A percentile compares a stretch with the other conserved stretches of the same genome.
phyloP scores from a whole-genome alignment of 2,329 filamentous ascomycete genomes.

The Mycogone perniciosa region DNA sequence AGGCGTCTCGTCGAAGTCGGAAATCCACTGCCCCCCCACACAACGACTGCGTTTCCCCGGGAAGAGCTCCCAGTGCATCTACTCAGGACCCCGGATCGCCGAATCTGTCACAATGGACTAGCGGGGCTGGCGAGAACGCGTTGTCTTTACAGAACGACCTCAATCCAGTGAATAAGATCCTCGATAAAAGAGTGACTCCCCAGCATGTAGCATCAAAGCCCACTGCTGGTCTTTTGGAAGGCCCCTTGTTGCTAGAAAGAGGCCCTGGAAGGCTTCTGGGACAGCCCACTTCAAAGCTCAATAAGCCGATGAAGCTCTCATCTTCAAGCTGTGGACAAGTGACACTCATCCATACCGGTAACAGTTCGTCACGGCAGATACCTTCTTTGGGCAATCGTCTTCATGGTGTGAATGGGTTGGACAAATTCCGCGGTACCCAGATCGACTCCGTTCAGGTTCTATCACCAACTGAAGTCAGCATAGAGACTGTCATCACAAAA shows the following conservation, averaged over 20 bases:
- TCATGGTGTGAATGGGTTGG: not conserved
- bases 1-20: constrained; percentile 15
- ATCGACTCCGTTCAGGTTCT: not conserved
- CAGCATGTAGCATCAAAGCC: too few relatives aligned
- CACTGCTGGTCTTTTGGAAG: not conserved
- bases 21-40: constrained; percentile 7
- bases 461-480: not conserved
- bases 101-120: not conserved
- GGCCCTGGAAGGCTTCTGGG: not conserved
- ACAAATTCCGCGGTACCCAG: not conserved
- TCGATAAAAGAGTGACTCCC: too few relatives aligned
- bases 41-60: not conserved
- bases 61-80: not conserved
- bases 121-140: not conserved
- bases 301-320: not conserved
- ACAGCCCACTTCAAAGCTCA: not conserved
- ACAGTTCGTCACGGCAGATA: not conserved
- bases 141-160: not conserved
- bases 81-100: not conserved
- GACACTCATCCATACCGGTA: not conserved
- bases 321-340: not conserved
- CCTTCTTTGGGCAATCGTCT: constrained; percentile 1
- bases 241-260: not conserved
- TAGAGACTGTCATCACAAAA: too few relatives aligned
- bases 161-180: not conserved